phyloP scores from a whole-genome alignment of 805 yeast species.

The Candida namnaoensis region DNA sequence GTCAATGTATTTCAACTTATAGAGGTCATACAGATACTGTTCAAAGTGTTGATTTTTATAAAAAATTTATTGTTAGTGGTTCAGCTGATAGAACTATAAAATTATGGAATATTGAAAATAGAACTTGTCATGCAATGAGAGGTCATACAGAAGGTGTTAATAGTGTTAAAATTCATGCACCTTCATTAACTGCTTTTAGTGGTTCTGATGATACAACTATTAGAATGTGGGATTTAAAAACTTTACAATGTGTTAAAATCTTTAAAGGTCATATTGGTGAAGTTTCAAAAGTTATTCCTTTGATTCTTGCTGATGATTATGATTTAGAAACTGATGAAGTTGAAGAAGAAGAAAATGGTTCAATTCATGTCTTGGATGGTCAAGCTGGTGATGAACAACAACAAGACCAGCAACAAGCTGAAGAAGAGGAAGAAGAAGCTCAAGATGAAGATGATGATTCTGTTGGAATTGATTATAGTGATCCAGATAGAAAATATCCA shows the following conservation, averaged over 20 bases:
- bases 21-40: slow-evolving; percentile 89
- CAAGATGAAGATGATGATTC: slow-evolving; percentile 17
- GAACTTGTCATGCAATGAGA: slow-evolving; percentile 85
- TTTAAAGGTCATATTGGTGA: slow-evolving; percentile 91
- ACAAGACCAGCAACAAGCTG: slow-evolving; percentile 5
- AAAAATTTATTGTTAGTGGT: slow-evolving; percentile 83
- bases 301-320: slow-evolving; percentile 59
- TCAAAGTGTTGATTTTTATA: slow-evolving; percentile 70
- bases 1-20: slow-evolving; percentile 89
- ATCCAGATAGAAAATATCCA: slow-evolving; percentile 41
- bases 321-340: slow-evolving; percentile 36
- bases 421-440: slow-evolving; percentile 9
- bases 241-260: slow-evolving; percentile 69
- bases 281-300: slow-evolving; percentile 86
- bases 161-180: slow-evolving; percentile 77
- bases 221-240: slow-evolving; percentile 86
- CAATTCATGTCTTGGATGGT: too few relatives aligned
- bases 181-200: slow-evolving; percentile 71
- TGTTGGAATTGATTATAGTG: slow-evolving; percentile 10
- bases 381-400: slow-evolving; percentile 7
- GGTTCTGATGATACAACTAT: slow-evolving; percentile 90
- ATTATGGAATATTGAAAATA: slow-evolving; percentile 92
- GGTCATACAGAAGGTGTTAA: slow-evolving; percentile 95
- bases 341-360: slow-evolving; percentile 10
- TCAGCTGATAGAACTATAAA: slow-evolving; percentile 88